Evolutionary conservation across 129 eudicot genomes (phyloP).

Genomic region (Scalesia atractyloides): DNA sequence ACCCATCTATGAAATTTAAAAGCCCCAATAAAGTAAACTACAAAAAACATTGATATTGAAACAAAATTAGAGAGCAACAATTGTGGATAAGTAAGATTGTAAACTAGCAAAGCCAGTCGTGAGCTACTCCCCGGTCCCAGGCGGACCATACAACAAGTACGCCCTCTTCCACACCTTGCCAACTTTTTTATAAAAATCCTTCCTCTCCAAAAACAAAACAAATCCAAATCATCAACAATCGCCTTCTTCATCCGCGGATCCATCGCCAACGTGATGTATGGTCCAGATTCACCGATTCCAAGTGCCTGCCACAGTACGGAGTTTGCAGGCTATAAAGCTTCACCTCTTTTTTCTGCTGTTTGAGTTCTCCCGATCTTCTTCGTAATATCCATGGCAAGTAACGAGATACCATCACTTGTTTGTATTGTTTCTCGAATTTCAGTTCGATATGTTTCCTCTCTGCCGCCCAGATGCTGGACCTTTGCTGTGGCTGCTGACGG

Average conservation of each 20-base stretch:
- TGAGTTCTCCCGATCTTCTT: slow-evolving; percentile 31
- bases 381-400: slow-evolving; percentile 48
- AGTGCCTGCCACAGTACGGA: slow-evolving; percentile 21
- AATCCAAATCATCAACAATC: slow-evolving; percentile 58
- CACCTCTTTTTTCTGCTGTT: slow-evolving; percentile 47
- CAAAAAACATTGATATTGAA: not conserved
- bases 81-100: too few relatives aligned
- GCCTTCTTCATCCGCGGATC: slow-evolving; percentile 48
- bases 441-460: slow-evolving; percentile 50
- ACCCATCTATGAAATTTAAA: slow-evolving; percentile 71
- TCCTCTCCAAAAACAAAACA: slow-evolving; percentile 54
- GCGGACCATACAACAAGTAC: slow-evolving; percentile 66
- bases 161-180: slow-evolving; percentile 85
- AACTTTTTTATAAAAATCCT: slow-evolving; percentile 53
- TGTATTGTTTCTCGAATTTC: slow-evolving; percentile 48
- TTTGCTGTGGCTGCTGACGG: slow-evolving; percentile 14
- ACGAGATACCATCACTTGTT: slow-evolving; percentile 35
- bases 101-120: too few relatives aligned
- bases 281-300: slow-evolving; percentile 53
- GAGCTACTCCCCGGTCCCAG: too few relatives aligned
- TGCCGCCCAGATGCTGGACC: slow-evolving; percentile 12
- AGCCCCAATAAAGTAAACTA: slow-evolving; percentile 65
- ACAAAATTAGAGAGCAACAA: not conserved
- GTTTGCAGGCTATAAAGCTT: slow-evolving; percentile 54
- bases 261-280: slow-evolving; percentile 80